A percentile compares a stretch with the other conserved stretches of the same genome.
Evolutionary conservation across 768 basidiomycete species (phyloP).

Genomic region (Scleroderma citrinum): DNA sequence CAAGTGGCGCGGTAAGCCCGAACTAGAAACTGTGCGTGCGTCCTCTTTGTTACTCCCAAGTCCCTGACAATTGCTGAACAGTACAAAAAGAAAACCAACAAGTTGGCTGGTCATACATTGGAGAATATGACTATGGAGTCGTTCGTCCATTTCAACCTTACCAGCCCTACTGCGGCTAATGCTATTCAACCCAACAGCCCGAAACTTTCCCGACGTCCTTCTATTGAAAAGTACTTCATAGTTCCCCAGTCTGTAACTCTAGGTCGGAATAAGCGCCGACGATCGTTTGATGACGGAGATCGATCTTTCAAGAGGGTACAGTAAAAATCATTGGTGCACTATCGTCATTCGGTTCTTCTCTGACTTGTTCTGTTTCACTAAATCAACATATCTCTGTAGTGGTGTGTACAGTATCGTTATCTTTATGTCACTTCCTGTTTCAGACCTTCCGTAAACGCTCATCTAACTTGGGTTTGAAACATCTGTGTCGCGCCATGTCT

Average conservation of each 20-base stretch:
- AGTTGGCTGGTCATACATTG: slow-evolving; percentile 26
- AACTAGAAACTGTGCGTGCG: slow-evolving; percentile 65
- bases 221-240: slow-evolving; percentile 35
- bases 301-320: slow-evolving; percentile 19
- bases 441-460: too few species aligned
- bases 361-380: slow-evolving; percentile 1
- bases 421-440: not conserved
- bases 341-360: slow-evolving; percentile 9
- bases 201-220: slow-evolving; percentile 24
- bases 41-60: not conserved
- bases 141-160: slow-evolving; percentile 64
- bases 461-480: too few species aligned
- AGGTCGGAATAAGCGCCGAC: slow-evolving; percentile 23
- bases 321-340: slow-evolving; percentile 1
- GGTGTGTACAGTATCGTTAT: slow-evolving; percentile 28
- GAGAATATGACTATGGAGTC: slow-evolving; percentile 55
- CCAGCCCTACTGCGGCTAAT: slow-evolving; percentile 43
- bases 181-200: slow-evolving; percentile 10
- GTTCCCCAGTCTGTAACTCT: slow-evolving; percentile 9
- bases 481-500: too few species aligned
- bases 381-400: slow-evolving; percentile 14
- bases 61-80: slow-evolving; percentile 24
- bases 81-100: slow-evolving; percentile 51
- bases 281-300: slow-evolving; percentile 21
- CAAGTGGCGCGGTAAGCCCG: slow-evolving; percentile 80